These are phyloP conservation scores for Chrysoporthe austroafricana DNA, from an alignment of 2,329 filamentous ascomycete species.

Conservation along the genomic window DNA sequence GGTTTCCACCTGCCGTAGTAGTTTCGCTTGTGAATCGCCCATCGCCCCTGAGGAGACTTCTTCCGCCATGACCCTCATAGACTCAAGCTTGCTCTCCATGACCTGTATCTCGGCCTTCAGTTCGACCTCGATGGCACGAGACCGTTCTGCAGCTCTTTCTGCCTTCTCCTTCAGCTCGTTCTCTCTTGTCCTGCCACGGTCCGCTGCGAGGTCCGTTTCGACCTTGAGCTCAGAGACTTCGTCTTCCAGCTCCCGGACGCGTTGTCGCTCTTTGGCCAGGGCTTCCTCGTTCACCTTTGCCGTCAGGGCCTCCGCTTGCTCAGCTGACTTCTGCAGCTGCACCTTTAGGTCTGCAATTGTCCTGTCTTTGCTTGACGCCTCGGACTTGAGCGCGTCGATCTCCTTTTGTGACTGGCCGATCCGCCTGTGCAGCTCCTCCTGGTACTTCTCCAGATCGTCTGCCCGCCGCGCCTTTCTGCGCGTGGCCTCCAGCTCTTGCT, in stretches of 20 bases:
- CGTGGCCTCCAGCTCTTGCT: slow-evolving; percentile 52
- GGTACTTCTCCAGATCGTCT: slow-evolving; percentile 59
- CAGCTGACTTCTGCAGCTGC: slow-evolving; percentile 69
- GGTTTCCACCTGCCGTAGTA: slow-evolving; percentile 92
- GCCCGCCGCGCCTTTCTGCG: slow-evolving; percentile 53
- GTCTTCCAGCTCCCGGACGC: slow-evolving; percentile 57
- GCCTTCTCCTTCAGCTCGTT: slow-evolving; percentile 74
- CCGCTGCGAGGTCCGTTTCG: slow-evolving; percentile 76
- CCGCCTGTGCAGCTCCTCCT: slow-evolving; percentile 57
- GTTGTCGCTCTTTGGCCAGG: slow-evolving; percentile 65
- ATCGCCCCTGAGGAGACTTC: slow-evolving; percentile 83
- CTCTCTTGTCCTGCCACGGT: slow-evolving; percentile 68
- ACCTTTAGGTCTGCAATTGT: slow-evolving; percentile 70
- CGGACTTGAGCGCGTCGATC: slow-evolving; percentile 56
- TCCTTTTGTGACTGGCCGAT: slow-evolving; percentile 62
- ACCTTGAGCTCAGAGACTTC: slow-evolving; percentile 68
- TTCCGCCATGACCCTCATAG: slow-evolving; percentile 82
- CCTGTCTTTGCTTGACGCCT: slow-evolving; percentile 65
- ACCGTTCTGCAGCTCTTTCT: slow-evolving; percentile 72
- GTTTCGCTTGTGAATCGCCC: slow-evolving; percentile 84
- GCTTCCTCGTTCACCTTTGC: slow-evolving; percentile 69
- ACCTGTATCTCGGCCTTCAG: slow-evolving; percentile 76
- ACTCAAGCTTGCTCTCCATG: slow-evolving; percentile 88
- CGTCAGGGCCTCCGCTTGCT: slow-evolving; percentile 69
- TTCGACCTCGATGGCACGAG: slow-evolving; percentile 72